Conservation (phyloP, 1,139 yeast species). For the Geotrichum klebahnii region DNA sequence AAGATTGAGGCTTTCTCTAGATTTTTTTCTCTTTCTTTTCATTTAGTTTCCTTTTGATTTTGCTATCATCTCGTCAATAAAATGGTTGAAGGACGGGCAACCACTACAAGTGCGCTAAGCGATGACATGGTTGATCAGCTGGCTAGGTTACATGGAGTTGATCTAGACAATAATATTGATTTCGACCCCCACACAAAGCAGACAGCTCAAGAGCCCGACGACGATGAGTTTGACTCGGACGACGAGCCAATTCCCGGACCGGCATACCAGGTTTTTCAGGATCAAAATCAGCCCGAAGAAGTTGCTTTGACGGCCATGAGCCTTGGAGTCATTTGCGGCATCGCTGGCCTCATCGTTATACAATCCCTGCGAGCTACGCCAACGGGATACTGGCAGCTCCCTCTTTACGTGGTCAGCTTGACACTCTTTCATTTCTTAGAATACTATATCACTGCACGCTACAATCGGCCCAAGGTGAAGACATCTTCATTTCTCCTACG, state of each 20-base stretch:
- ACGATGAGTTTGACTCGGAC: background rate
- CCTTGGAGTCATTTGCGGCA: slow-evolving; percentile 22
- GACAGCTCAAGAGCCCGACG: background rate
- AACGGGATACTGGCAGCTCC: slow-evolving; percentile 32
- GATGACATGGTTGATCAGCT: slow-evolving; percentile 4
- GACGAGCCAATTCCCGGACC: background rate
- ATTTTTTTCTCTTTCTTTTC: too few species aligned
- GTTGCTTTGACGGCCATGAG: slow-evolving; percentile 22
- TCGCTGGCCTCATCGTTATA: background rate
- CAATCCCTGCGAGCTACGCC: background rate
- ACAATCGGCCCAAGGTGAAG: slow-evolving; percentile 61
- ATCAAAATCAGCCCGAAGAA: slow-evolving; percentile 20
- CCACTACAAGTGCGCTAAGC: background rate
- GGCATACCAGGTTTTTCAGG: background rate
- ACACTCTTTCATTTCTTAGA: slow-evolving; percentile 75
- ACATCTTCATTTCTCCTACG: slow-evolving; percentile 72
- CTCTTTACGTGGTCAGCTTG: slow-evolving; percentile 52
- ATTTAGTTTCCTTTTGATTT: too few species aligned
- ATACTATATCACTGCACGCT: slow-evolving; percentile 70
- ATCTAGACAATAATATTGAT: background rate
- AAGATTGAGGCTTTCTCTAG: too few species aligned
- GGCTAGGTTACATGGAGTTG: slow-evolving; percentile 9
- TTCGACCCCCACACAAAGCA: background rate
- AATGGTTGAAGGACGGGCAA: slow-evolving; percentile 1
- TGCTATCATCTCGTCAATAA: background rate